Conservation (phyloP, 1,284 basidiomycete genomes). For the Cutaneotrichosporon sp. region DNA sequence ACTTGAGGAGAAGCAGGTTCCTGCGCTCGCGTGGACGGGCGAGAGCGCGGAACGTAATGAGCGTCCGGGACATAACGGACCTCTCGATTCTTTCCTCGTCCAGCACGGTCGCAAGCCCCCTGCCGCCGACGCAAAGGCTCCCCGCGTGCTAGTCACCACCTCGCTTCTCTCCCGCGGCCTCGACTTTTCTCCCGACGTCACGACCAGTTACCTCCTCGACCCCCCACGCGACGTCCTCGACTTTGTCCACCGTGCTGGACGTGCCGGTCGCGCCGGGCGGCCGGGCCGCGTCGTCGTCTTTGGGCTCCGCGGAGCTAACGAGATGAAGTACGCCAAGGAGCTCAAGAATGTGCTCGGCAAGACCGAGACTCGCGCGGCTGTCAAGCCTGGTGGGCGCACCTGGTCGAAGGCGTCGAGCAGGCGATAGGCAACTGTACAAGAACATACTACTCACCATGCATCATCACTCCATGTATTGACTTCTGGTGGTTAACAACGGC, state of each 20-base stretch:
- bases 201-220: conserved; percentile 76
- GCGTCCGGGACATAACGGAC: conserved; percentile 53
- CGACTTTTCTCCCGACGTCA: conserved; percentile 71
- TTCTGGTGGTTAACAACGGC: too few relatives aligned
- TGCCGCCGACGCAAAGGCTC: conserved; percentile 2
- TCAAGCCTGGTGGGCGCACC: conserved; percentile 17
- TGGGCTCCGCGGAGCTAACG: conserved; percentile 29
- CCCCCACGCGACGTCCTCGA: conserved; percentile 80
- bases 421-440: too few relatives aligned
- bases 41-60: conserved; percentile 53
- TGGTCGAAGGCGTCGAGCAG: background rate
- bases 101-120: conserved; percentile 1
- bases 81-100: conserved; percentile 58
- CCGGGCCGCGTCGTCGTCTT: conserved; percentile 57
- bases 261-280: conserved; percentile 59
- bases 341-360: conserved; percentile 23
- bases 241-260: conserved; percentile 80
- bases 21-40: conserved; percentile 61
- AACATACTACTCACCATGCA: too few relatives aligned
- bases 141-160: conserved; percentile 73
- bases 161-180: conserved; percentile 85
- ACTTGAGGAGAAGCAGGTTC: conserved; percentile 59
- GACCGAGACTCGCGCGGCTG: conserved; percentile 5
- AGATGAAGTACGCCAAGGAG: conserved; percentile 21
- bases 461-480: too few relatives aligned